Conservation (phyloP, 352 stramenopile genomes). For the Pythium phragmiticola region DNA sequence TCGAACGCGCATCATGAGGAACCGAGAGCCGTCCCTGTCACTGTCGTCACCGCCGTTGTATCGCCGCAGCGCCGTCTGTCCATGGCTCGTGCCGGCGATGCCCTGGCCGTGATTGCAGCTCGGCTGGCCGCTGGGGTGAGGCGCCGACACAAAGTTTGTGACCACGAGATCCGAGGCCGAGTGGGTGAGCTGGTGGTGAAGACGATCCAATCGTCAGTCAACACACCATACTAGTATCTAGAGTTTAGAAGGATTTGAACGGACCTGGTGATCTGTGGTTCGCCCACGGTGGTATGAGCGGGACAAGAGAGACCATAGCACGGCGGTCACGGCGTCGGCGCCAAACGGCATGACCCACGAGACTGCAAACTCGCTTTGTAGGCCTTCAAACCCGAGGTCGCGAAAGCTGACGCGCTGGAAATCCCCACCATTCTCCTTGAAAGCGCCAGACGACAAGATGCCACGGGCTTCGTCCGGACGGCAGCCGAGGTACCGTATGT, state of each 20-base stretch:
- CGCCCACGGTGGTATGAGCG: neutral
- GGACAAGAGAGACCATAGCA: constrained; percentile 1
- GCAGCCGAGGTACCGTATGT: constrained; percentile 8
- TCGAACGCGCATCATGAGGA: neutral
- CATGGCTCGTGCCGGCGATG: constrained; percentile 6
- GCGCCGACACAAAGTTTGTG: constrained; percentile 9
- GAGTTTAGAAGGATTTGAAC: too few relatives aligned
- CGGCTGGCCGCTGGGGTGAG: neutral
- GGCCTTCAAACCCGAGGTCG: constrained; percentile 9
- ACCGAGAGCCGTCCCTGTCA: neutral
- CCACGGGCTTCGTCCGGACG: neutral
- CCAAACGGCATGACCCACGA: constrained; percentile 3
- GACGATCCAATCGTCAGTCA: neutral
- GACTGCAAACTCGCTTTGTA: constrained; percentile 13
- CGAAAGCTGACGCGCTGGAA: constrained; percentile 8
- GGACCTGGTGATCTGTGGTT: neutral
- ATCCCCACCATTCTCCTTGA: neutral
- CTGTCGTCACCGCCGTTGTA: neutral
- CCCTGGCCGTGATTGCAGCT: constrained; percentile 16
- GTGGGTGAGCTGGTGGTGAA: constrained; percentile 3
- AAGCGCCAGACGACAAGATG: neutral
- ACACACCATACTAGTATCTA: too few relatives aligned
- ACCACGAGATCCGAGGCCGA: neutral
- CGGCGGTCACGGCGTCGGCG: neutral
- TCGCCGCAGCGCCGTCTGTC: constrained; percentile 2